Base-by-base conservation (phyloP, 805 yeast genomes). In the Jamesozyma lodderae region DNA sequence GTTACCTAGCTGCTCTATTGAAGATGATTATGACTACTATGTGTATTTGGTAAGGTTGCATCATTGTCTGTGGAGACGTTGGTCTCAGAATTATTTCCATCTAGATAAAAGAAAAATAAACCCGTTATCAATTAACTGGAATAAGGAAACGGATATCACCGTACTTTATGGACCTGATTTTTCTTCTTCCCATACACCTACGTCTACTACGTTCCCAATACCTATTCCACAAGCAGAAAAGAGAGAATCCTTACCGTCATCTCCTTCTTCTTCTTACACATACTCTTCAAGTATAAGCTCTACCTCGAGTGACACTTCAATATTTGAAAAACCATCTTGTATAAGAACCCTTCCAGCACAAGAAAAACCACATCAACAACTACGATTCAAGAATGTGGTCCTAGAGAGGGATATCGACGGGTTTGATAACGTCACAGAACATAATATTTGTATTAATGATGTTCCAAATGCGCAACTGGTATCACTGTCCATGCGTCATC, bases 11-110 rank as follows among this genome's bases (percentile, higher is more conserved):
- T 53, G 65, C 49, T 46, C 67, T 45, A 38, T 53, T 23, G 48
- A 59, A 47, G 41, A 59, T 52, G 40, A 43, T n/a, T 22, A 37
- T 4, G 59, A 53, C 38, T 53, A 53, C 31, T 38, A 42, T 23
- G 36, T 48, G 31, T 60, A 62, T 37, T 46, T 61, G 23, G 43
- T 51, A 16, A 60, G 92, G 27, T 64, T 82, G 33, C 87, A 82
- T 53, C 82, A 82, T 53, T 90, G 95, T 9, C 70, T 83, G 35
- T 88, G 96, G 96, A 71, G 97, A 54, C 86, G 94, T n/a, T 88
- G 96, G 96, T 81, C 88, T 13, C 87, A 87, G 63, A 70, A 83
- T 37, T 74, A 82, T 49, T 70, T 73, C 47, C 68, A 75, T 19
- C 60, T 78, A 32, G 57, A 64, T 27, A 68, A 75, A 17, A 9